These are phyloP conservation scores for Mycena rebaudengoi DNA, from an alignment of 768 basidiomycete species.

Conservation along the genomic window DNA sequence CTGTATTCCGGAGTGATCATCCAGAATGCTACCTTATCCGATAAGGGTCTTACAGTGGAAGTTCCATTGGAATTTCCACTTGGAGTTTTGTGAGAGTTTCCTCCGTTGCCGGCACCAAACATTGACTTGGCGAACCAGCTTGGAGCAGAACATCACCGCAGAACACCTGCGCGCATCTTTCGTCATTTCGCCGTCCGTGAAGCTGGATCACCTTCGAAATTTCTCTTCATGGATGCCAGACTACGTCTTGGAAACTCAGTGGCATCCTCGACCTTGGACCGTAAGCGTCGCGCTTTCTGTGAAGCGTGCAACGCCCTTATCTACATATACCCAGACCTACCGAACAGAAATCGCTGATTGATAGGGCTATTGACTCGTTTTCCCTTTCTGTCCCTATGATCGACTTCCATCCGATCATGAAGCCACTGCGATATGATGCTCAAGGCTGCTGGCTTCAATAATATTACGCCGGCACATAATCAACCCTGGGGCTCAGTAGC, in stretches of 20 bases:
- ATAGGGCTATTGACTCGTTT: constrained; percentile 8
- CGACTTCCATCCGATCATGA: constrained; percentile 8
- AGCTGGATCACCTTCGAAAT: constrained; percentile 10
- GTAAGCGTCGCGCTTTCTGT: constrained; percentile 8
- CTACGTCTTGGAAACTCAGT: constrained; percentile 6
- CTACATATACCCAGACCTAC: constrained; percentile 4
- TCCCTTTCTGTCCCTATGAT: constrained; percentile 12
- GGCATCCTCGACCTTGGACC: not conserved
- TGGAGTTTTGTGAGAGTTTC: constrained; percentile 10
- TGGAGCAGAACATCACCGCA: constrained; percentile 9
- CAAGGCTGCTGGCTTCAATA: constrained; percentile 3
- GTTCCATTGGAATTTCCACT: constrained; percentile 8
- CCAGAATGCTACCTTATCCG: constrained; percentile 4
- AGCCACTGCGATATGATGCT: constrained; percentile 5
- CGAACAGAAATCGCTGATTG: constrained; percentile 8
- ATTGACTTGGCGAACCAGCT: constrained; percentile 7
- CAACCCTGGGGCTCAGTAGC: constrained; percentile 5
- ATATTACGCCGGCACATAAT: constrained; percentile 7
- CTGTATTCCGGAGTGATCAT: constrained; percentile 10
- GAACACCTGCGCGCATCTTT: constrained; percentile 11
- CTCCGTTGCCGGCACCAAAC: constrained; percentile 2
- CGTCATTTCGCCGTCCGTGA: constrained; percentile 2
- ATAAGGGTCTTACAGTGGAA: constrained; percentile 7
- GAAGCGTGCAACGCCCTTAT: not conserved
- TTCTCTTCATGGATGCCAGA: constrained; percentile 10